These are phyloP conservation scores for Barnettozyma hawaiiensis DNA, from an alignment of 1,139 yeast genomes.

Conservation along the genomic window DNA sequence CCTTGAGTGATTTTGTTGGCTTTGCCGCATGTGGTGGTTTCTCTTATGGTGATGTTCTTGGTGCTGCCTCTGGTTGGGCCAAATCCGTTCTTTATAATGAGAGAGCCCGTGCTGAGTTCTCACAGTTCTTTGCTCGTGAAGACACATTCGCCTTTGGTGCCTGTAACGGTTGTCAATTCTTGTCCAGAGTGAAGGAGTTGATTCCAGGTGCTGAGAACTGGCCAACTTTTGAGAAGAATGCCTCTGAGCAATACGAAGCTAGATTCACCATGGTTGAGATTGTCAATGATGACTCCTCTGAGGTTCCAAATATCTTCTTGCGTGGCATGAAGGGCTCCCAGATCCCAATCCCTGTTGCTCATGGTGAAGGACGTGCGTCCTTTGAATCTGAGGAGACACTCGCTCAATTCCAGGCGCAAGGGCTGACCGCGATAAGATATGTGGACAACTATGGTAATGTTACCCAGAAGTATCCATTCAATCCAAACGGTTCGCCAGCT, in stretches of 20 bases:
- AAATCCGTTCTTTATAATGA: constrained; percentile 90
- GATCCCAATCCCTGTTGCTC: constrained; percentile 96
- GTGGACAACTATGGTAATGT: constrained; percentile 87
- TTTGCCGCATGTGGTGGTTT: constrained; percentile 99
- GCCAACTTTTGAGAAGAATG: constrained; percentile 94
- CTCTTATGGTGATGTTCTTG: constrained; percentile 97
- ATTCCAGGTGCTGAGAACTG: constrained; percentile 95
- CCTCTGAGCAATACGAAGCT: constrained; percentile 94
- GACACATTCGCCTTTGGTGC: constrained; percentile 99
- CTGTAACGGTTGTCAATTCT: constrained; percentile 97
- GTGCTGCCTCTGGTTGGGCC: constrained; percentile 99
- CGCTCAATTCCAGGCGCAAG: constrained; percentile 43
- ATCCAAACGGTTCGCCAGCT: constrained; percentile 93
- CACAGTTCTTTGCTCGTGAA: constrained; percentile 73
- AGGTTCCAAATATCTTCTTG: constrained; percentile 65
- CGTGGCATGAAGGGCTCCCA: constrained; percentile 88
- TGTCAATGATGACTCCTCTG: constrained; percentile 36
- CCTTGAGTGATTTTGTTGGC: constrained; percentile 82
- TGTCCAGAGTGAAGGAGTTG: constrained; percentile 78
- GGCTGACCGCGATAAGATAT: constrained; percentile 62
- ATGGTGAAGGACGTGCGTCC: constrained; percentile 94
- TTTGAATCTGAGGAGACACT: constrained; percentile 42
- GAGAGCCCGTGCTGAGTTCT: constrained; percentile 68
- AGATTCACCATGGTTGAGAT: constrained; percentile 89
- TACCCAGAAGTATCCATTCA: constrained; percentile 82